Base-by-base conservation (phyloP, 805 yeast species). In the Yamadazyma sp. region DNA sequence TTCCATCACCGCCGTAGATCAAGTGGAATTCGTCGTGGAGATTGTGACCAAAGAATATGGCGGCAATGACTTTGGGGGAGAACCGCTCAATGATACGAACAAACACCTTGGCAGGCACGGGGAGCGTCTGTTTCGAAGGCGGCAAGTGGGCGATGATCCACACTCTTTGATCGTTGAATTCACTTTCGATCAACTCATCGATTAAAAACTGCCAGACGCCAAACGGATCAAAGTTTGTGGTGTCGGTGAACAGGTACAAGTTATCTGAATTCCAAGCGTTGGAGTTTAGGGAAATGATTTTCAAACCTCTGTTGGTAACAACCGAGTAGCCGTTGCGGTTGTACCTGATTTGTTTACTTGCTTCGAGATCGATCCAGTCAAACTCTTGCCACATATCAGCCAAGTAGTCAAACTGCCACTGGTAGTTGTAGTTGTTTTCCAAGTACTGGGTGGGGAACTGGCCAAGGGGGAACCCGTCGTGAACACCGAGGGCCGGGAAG, bases 61-160 rank as follows among this genome's bases (percentile, higher is more conserved):
- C 82, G 5, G 87, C 83, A 54, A 82, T 78, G 5, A 82, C 78
- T 49, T 71, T 70, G 7, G 85, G 86, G 16, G 83, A 75, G 54
- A 81, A 82, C 53, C 89, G 67, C 49, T 78, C 79, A 15, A 82
- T 66, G 24, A 82, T 75, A 43, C 73, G 71, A 20, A 67, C 59
- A 44, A 80, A 75, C 13, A 76, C 59, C 36, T 73, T 67, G 19
- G 84, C 70, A 32, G 76, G 82, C 20, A 78, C 61, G 6, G 89
- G 87, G 28, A 82, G 59, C 8, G 82, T 71, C 47, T 80, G 82
- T 39, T 60, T 66, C 6, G 73, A 65, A 16, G 72, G 62, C 30
- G 90, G 87, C 35, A 82, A 75, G 54, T 82, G 89, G 14, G 83
- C 77, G 47, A 80, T 71, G 37, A 82, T 68, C 89, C 89, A 82